Conservation (phyloP, 257 asterid species). For the Solanum pennellii region DNA sequence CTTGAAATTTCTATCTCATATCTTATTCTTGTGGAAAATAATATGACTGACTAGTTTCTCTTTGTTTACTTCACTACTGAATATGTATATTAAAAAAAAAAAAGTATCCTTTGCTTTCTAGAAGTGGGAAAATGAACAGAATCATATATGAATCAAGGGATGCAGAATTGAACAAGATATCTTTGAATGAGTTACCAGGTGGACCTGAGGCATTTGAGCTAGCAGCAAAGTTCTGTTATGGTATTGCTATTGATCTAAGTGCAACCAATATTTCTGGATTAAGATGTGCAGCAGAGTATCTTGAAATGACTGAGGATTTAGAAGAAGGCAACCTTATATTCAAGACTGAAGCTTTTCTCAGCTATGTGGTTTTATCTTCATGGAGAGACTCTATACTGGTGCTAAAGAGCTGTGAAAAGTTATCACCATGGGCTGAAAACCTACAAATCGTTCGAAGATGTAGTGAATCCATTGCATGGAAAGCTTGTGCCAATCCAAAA, state of each 20-base stretch:
- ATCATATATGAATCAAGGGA: slow-evolving; percentile 61
- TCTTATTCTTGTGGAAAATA: neutral
- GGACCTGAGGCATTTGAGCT: slow-evolving; percentile 81
- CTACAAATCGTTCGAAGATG: slow-evolving; percentile 88
- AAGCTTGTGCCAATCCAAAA: slow-evolving; percentile 93
- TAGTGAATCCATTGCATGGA: slow-evolving; percentile 96
- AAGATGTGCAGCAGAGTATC: slow-evolving; percentile 85
- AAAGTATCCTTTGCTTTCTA: slow-evolving; percentile 82
- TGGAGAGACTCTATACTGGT: slow-evolving; percentile 92
- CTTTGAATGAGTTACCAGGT: slow-evolving; percentile 75
- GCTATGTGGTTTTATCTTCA: slow-evolving; percentile 90
- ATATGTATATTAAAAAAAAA: neutral
- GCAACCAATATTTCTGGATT: slow-evolving; percentile 83
- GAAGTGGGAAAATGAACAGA: slow-evolving; percentile 84
- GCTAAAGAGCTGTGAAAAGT: slow-evolving; percentile 63
- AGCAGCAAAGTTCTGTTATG: slow-evolving; percentile 94
- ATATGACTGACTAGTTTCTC: slow-evolving; percentile 1
- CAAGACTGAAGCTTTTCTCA: slow-evolving; percentile 92
- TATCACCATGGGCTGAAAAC: slow-evolving; percentile 93
- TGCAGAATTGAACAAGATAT: slow-evolving; percentile 30
- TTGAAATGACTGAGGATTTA: slow-evolving; percentile 95
- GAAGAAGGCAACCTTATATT: slow-evolving; percentile 94
- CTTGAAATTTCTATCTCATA: neutral
- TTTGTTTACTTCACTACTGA: neutral
- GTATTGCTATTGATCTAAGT: slow-evolving; percentile 73